phyloP scores from a whole-genome alignment of 192 early-diverging fungal genomes.

The Podila epigama region DNA sequence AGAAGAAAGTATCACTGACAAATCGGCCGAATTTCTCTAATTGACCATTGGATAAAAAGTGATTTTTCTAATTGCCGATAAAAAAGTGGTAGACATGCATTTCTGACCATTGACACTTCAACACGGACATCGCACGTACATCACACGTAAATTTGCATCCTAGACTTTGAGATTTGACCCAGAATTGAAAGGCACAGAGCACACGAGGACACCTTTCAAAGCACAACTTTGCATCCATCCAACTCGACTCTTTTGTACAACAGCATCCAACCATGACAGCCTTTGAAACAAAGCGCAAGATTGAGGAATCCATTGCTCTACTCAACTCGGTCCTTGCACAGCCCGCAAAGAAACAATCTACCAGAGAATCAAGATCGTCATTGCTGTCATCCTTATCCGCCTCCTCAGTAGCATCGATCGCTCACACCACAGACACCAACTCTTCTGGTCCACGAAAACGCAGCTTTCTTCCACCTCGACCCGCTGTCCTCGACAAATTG shows the following conservation, averaged over 20 bases:
- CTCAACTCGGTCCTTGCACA: constrained; percentile 45
- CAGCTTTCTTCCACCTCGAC: constrained; percentile 21
- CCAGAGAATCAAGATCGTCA: neutral
- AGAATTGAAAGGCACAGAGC: too few relatives aligned
- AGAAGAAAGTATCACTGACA: neutral
- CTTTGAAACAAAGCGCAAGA: constrained; percentile 38
- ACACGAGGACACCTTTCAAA: too few relatives aligned
- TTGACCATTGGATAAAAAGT: too few relatives aligned
- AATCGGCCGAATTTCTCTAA: neutral
- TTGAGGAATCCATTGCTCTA: constrained; percentile 37
- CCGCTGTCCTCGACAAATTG: constrained; percentile 25
- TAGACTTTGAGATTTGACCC: too few relatives aligned
- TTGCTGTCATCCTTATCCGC: neutral
- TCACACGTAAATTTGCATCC: too few relatives aligned
- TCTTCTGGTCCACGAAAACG: neutral
- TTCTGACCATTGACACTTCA: too few relatives aligned
- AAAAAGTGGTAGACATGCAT: too few relatives aligned
- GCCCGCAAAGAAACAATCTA: constrained; percentile 13
- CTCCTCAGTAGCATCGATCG: neutral
- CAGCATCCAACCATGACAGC: neutral
- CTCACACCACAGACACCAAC: neutral
- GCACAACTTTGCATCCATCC: too few relatives aligned
- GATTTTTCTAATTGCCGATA: too few relatives aligned
- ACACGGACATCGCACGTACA: too few relatives aligned
- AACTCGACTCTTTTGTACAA: too few relatives aligned